Percentiles rank a stretch among this genome's conserved stretches.
Conservation (phyloP, 2,329 filamentous ascomycete species). For the Zymoseptoria crescenta region DNA sequence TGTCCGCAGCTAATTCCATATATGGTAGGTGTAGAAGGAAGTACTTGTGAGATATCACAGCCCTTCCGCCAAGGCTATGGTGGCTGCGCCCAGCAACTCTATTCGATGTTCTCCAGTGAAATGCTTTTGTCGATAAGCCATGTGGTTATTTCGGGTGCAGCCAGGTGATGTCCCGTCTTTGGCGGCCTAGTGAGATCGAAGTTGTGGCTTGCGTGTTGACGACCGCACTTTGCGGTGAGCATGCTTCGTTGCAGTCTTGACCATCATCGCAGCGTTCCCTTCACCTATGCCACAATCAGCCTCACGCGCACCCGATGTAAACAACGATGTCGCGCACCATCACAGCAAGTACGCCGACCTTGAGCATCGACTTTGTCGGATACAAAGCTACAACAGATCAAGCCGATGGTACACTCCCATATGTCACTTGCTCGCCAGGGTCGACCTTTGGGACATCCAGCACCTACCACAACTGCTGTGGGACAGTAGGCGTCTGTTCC, state of each 20-base stretch:
- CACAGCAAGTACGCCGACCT: not conserved
- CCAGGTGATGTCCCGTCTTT: not conserved
- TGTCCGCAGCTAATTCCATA: not conserved
- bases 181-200: not conserved
- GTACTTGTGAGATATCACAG: not conserved
- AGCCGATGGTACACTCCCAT: not conserved
- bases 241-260: not conserved
- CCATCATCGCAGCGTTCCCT: not conserved
- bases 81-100: not conserved
- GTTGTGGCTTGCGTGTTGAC: not conserved
- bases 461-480: not conserved
- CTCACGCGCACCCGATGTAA: not conserved
- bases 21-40: not conserved
- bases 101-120: not conserved
- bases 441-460: not conserved
- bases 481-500: not conserved
- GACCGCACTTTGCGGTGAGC: not conserved
- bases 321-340: not conserved
- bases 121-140: not conserved
- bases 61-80: not conserved
- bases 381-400: not conserved
- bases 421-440: not conserved
- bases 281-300: not conserved
- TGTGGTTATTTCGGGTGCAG: not conserved
- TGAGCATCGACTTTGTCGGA: not conserved